Conservation (phyloP, 768 basidiomycete species). For the Macrolepiota fuliginosa region DNA sequence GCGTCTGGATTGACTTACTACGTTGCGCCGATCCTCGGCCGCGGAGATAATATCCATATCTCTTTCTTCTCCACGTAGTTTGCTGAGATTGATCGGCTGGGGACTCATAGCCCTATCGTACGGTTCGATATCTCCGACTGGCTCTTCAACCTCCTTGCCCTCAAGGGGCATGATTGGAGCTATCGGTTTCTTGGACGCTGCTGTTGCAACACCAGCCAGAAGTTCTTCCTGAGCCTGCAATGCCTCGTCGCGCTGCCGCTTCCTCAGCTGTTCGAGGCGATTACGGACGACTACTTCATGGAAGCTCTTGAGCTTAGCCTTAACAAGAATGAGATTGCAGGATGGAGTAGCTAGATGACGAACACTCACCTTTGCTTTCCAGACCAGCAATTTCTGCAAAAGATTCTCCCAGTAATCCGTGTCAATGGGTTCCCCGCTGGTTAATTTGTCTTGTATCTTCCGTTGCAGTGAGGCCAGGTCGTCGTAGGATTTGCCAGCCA, state of each 20-base stretch:
- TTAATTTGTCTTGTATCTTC: constrained; percentile 83
- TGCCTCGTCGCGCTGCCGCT: constrained; percentile 94
- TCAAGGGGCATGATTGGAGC: constrained; percentile 32
- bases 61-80: constrained; percentile 73
- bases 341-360: neutral
- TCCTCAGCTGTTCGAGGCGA: constrained; percentile 92
- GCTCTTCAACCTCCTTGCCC: constrained; percentile 29
- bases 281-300: constrained; percentile 98
- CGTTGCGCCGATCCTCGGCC: constrained; percentile 54
- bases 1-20: constrained; percentile 47
- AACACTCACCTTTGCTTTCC: constrained; percentile 87
- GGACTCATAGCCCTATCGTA: constrained; percentile 91
- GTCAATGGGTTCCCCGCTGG: constrained; percentile 92
- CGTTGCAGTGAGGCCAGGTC: constrained; percentile 81
- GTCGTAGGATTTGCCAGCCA: constrained; percentile 84
- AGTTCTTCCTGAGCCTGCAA: constrained; percentile 90
- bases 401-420: constrained; percentile 97
- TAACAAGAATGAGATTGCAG: constrained; percentile 12
- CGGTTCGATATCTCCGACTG: constrained; percentile 68
- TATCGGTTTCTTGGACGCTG: constrained; percentile 40
- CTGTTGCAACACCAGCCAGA: constrained; percentile 71
- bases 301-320: constrained; percentile 89
- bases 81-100: constrained; percentile 65
- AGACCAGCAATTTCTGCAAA: constrained; percentile 88
- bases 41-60: constrained; percentile 76